Evolutionary conservation across 2,329 filamentous ascomycete genomes (phyloP).

Genomic region (Colletotrichum scovillei): DNA sequence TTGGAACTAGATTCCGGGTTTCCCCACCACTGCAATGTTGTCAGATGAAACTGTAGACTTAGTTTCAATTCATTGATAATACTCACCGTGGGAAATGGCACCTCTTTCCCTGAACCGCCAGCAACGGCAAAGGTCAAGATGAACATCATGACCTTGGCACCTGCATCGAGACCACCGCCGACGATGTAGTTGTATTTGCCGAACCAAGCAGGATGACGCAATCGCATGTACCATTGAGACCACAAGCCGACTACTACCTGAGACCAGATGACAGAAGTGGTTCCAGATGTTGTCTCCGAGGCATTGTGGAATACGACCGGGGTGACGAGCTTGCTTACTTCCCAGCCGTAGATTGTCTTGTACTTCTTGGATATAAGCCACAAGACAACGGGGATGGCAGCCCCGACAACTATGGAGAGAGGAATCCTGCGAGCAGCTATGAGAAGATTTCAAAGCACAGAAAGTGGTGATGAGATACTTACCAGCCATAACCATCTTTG

Average conservation of each 20-base stretch:
- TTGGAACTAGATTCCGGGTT: constrained; percentile 20
- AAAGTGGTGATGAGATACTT: background rate
- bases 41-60: background rate
- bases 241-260: constrained; percentile 48
- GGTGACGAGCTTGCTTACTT: constrained; percentile 26
- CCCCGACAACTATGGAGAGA: constrained; percentile 51
- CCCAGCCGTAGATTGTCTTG: constrained; percentile 33
- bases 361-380: constrained; percentile 28
- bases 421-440: constrained; percentile 49
- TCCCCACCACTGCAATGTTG: constrained; percentile 16
- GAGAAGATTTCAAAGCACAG: background rate
- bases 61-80: background rate
- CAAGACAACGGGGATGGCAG: constrained; percentile 11
- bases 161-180: constrained; percentile 37
- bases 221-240: constrained; percentile 43
- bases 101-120: constrained; percentile 35
- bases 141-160: constrained; percentile 40
- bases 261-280: constrained; percentile 32
- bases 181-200: constrained; percentile 42
- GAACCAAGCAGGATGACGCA: constrained; percentile 40
- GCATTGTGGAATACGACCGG: constrained; percentile 35
- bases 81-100: constrained; percentile 35
- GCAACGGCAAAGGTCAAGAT: constrained; percentile 38
- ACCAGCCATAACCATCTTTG: constrained; percentile 28
- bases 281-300: constrained; percentile 32